phyloP scores from a whole-genome alignment of 148 eudicot genomes.

The Mesembryanthemum crystallinum region DNA sequence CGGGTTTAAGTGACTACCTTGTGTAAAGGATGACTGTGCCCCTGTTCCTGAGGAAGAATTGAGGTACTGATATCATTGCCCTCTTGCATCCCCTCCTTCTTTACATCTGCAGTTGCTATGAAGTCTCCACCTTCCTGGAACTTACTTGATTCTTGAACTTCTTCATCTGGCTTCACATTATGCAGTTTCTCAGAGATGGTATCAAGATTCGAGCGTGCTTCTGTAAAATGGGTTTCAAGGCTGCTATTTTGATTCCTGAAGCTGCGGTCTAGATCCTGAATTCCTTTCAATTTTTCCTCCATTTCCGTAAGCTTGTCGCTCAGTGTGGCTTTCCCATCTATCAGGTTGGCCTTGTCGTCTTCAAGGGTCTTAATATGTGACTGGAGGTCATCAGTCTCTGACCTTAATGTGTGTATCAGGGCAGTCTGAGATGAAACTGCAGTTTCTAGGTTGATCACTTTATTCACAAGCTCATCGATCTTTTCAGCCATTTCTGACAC shows the following conservation, averaged over 20 bases:
- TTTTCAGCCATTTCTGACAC: conserved; percentile 73
- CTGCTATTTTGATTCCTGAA: conserved; percentile 41
- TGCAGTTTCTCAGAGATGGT: conserved; percentile 48
- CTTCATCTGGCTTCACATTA: conserved; percentile 54
- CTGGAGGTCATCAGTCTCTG: conserved; percentile 71
- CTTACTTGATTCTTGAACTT: conserved; percentile 25
- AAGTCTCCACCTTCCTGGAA: conserved; percentile 5
- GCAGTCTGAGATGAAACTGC: conserved; percentile 80
- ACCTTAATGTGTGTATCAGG: conserved; percentile 56
- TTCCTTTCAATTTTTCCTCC: conserved; percentile 53
- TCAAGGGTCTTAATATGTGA: conserved; percentile 61
- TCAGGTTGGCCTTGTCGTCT: conserved; percentile 60
- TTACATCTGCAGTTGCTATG: conserved; percentile 13
- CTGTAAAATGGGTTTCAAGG: conserved; percentile 46
- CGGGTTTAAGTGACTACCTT: too few relatives aligned
- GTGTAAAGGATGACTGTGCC: too few relatives aligned
- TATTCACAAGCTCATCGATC: conserved; percentile 80
- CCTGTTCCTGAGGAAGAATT: conserved; percentile 10
- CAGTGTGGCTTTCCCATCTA: conserved; percentile 46
- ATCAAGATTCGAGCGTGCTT: conserved; percentile 43
- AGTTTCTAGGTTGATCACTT: conserved; percentile 70
- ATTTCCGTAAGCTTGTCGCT: conserved; percentile 44
- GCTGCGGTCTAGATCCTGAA: conserved; percentile 50
- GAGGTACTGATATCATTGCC: conserved; percentile 12
- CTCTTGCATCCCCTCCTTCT: conserved; percentile 1